Evolutionary conservation across 2,329 filamentous ascomycete genomes (phyloP), one percentile per base, ranked within the genome.

Genomic region (Apiospora aurea): DNA sequence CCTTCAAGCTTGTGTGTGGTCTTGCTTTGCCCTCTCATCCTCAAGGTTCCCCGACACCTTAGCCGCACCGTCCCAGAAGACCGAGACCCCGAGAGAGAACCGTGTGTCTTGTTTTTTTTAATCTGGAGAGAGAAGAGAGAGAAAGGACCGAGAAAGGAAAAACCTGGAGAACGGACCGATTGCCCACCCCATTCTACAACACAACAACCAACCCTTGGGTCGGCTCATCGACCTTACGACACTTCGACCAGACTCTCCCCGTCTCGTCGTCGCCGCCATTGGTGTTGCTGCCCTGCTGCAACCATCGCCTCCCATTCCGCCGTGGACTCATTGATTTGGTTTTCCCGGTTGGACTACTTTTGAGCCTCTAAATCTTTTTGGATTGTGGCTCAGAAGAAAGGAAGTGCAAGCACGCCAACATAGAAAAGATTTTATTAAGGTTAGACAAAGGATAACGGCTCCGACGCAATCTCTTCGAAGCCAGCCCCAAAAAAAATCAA

Each of bases 241-340:
- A 47, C 29, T 43, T 34, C 26, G 38, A 44, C 43, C 21, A 16
- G 44, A 47, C 34, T 38, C 13, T 16, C 21, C 29, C n/a, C 21
- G 16, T 67, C 21, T 49, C 67, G 47, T 51, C 44, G 46, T 18
- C 43, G 29, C 3, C 46, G 6, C 26, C 16, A 29, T 47, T 34
- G 16, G 44, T 29, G 43, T 41, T 43, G 29, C 24, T 69, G 18
- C 67, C 26, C 24, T 24, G 29, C 67, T 51, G 18, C 21, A 41
- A 2, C 41, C 14, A 2, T 11, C 34, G 10, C 26, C 8, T 21
- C 34, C 21, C 57, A 10, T 38, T 41, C 68, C 68, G 46, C 68
- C 68, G 46, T 69, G 68, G 68, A 69, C 68, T 69, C 68, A 69
- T 69, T 69, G 46, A 69, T 51, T 69, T 69, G 68, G 46, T 41